Evolutionary conservation across 1,284 basidiomycete genomes (phyloP).

Genomic region (Blastosporella zonata): DNA sequence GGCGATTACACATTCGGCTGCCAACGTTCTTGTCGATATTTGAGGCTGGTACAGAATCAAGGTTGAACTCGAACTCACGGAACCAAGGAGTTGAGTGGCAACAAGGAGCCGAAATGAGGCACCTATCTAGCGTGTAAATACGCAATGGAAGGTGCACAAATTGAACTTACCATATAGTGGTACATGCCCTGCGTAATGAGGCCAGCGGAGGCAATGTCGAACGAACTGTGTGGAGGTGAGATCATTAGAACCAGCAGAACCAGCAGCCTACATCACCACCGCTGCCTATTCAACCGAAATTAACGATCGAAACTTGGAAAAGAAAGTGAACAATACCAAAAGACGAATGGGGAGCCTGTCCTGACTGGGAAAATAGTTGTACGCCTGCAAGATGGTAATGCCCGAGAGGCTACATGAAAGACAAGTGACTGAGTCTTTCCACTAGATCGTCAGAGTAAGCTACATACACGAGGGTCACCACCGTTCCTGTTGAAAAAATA

Average conservation of each 20-base stretch:
- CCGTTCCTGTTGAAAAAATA: constrained; percentile 6
- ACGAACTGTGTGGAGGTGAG: not conserved
- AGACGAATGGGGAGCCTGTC: constrained; percentile 9
- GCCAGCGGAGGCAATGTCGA: constrained; percentile 4
- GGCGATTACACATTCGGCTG: constrained; percentile 7
- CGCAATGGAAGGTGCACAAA: too few species aligned
- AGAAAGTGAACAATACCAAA: constrained; percentile 1
- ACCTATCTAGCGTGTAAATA: not conserved
- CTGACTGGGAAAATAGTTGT: constrained; percentile 7
- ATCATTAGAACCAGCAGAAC: not conserved
- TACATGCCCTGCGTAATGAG: constrained; percentile 5
- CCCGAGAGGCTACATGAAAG: constrained; percentile 9
- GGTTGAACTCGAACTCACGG: not conserved
- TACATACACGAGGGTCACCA: constrained; percentile 5
- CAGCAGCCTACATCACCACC: constrained; percentile 6
- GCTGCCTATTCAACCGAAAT: not conserved
- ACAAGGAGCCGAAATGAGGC: constrained; percentile 6
- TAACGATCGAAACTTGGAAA: not conserved
- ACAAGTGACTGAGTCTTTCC: not conserved
- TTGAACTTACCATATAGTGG: constrained; percentile 1
- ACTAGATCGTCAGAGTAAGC: not conserved
- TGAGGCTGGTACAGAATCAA: not conserved
- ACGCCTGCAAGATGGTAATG: constrained; percentile 10
- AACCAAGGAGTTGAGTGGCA: constrained; percentile 6
- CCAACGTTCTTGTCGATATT: constrained; percentile 7